Evolutionary conservation across 352 stramenopile genomes (phyloP).

Genomic region (Saprolegnia diclina): DNA sequence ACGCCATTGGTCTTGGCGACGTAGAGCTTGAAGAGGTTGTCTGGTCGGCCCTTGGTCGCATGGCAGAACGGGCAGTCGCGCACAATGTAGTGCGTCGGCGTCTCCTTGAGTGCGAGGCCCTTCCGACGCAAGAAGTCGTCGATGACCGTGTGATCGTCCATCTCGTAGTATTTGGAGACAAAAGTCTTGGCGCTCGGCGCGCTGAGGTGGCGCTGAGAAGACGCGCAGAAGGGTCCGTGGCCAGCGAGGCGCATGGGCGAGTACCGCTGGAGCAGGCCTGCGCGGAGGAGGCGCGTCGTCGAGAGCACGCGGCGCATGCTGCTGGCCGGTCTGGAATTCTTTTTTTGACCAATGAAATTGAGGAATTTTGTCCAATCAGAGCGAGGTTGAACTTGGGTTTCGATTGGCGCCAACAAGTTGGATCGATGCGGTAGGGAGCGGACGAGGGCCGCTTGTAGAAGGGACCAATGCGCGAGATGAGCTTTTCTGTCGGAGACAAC

Average conservation of each 20-base stretch:
- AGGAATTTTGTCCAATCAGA: neutral
- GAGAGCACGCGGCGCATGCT: neutral
- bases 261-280: neutral
- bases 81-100: slow-evolving; percentile 72
- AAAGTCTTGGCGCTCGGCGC: slow-evolving; percentile 34
- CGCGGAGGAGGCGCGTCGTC: neutral
- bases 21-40: slow-evolving; percentile 91
- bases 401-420: too few relatives aligned
- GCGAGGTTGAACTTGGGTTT: neutral
- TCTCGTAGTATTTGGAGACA: slow-evolving; percentile 75
- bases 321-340: neutral
- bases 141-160: slow-evolving; percentile 61
- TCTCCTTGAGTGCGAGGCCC: slow-evolving; percentile 52
- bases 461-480: too few relatives aligned
- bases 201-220: neutral
- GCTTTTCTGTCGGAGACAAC: too few relatives aligned
- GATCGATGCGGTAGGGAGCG: too few relatives aligned
- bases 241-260: neutral
- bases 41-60: slow-evolving; percentile 59
- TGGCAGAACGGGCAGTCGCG: slow-evolving; percentile 87
- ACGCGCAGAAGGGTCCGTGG: neutral
- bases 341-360: slow-evolving; percentile 2
- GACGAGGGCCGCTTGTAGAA: too few relatives aligned
- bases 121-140: slow-evolving; percentile 70
- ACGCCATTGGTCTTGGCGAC: slow-evolving; percentile 80